Conservation (phyloP, 768 basidiomycete genomes). For the Kwoniella bestiolae region DNA sequence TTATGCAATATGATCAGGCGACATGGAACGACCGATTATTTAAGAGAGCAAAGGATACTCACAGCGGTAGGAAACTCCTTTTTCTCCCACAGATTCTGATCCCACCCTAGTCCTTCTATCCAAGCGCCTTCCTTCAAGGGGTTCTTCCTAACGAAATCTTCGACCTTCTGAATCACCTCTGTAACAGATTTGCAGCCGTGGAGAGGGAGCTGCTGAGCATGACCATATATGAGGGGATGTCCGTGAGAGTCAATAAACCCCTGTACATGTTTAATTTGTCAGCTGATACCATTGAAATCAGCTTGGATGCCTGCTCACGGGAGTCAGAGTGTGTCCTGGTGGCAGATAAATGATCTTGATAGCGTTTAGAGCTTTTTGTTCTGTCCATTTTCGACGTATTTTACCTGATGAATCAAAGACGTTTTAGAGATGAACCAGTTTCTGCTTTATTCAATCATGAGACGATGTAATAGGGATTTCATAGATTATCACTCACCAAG, state of each 20-base stretch:
- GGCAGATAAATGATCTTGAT: conserved; percentile 39
- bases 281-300: background rate
- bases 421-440: background rate
- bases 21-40: background rate
- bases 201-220: conserved; percentile 45
- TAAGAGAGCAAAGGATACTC: conserved; percentile 28
- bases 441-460: background rate
- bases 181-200: conserved; percentile 32
- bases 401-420: conserved; percentile 9
- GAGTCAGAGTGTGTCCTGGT: conserved; percentile 42
- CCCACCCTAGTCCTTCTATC: conserved; percentile 91
- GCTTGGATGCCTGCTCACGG: conserved; percentile 25
- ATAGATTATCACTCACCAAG: conserved; percentile 30
- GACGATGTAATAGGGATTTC: too few relatives aligned
- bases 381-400: conserved; percentile 19
- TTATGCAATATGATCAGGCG: too few relatives aligned
- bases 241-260: conserved; percentile 54
- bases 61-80: conserved; percentile 82
- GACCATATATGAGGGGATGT: conserved; percentile 53
- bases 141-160: conserved; percentile 37
- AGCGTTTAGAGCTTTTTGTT: conserved; percentile 15
- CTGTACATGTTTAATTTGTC: conserved; percentile 17
- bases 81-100: conserved; percentile 69
- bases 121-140: conserved; percentile 59
- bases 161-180: conserved; percentile 44